Evolutionary conservation across 164 flowering plant genomes (phyloP), one percentile per base, ranked within the genome.

Genomic region (Vitis labrusca): DNA sequence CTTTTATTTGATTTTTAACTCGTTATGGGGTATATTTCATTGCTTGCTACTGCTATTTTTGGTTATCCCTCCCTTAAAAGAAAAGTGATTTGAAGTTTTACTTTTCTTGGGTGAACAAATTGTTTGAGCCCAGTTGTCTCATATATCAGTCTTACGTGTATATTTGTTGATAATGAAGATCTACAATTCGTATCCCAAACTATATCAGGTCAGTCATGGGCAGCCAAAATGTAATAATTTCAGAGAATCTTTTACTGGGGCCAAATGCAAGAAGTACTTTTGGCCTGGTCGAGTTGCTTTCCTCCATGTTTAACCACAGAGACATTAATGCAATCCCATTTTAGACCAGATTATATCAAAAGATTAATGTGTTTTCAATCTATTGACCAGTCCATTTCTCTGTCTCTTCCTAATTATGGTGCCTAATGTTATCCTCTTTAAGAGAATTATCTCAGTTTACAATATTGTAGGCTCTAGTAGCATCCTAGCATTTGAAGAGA

Each of bases 141-240:
- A 50, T 53, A 9, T 27, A 10, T 56, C 13, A n/a, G 4, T 37
- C 53, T 29, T 64, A 64, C 10, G 17, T 7, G 2, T 29, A 5
- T 66, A 66, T 15, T 19, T 51, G 50, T 54, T 19, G 32, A 66
- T 66, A 14, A 44, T 53, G 60, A 23, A 11, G 19, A 65, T 65
- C 58, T 53, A 15, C 60, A 54, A 56, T 66, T 66, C 48, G n/a
- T 66, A 29, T 55, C 54, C 16, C 59, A 32, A n/a, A 14, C 23
- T 58, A 66, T 61, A 61, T 70, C 29, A 55, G 59, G 70, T 59
- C 11, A 59, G 69, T 53, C 30, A 63, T 37, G 72, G 72, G 65
- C 48, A 50, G 4, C 47, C 56, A 3, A 63, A 68, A 49, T 74
- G 64, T 56, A 74, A 68, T 68, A 74, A 74, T 74, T 50, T 53